phyloP scores from a whole-genome alignment of 257 asterid species.

The Lithospermum erythrorhizon region DNA sequence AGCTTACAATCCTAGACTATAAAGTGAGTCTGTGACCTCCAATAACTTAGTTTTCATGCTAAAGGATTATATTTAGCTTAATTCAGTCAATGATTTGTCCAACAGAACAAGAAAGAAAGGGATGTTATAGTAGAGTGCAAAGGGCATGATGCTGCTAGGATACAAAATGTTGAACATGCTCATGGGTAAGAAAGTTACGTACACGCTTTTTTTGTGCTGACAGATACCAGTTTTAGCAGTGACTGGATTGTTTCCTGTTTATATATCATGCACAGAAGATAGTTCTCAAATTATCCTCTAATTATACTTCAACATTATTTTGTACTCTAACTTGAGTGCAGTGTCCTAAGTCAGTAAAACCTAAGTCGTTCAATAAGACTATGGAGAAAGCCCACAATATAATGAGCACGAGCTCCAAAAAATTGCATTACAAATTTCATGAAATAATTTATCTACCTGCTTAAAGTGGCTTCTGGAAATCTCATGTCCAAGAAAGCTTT shows the following conservation, averaged over 20 bases:
- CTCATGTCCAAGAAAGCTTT: background rate
- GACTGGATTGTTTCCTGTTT: background rate
- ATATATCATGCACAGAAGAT: background rate
- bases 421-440: background rate
- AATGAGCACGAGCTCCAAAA: background rate
- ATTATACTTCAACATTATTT: background rate
- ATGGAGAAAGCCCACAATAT: background rate
- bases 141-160: slow-evolving; percentile 97
- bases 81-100: background rate
- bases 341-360: background rate
- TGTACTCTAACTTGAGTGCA: background rate
- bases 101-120: slow-evolving; percentile 53
- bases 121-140: slow-evolving; percentile 79
- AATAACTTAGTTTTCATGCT: slow-evolving; percentile 3
- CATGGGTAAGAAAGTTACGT: slow-evolving; percentile 70
- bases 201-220: background rate
- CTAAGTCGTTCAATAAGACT: background rate
- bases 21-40: slow-evolving; percentile 28
- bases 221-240: background rate
- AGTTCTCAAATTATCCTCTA: background rate
- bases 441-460: background rate
- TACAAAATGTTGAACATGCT: slow-evolving; percentile 67
- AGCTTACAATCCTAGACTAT: slow-evolving; percentile 73
- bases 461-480: too few species aligned
- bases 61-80: background rate